phyloP scores from a whole-genome alignment of 2,329 filamentous ascomycete genomes.

The Alternaria rosae region DNA sequence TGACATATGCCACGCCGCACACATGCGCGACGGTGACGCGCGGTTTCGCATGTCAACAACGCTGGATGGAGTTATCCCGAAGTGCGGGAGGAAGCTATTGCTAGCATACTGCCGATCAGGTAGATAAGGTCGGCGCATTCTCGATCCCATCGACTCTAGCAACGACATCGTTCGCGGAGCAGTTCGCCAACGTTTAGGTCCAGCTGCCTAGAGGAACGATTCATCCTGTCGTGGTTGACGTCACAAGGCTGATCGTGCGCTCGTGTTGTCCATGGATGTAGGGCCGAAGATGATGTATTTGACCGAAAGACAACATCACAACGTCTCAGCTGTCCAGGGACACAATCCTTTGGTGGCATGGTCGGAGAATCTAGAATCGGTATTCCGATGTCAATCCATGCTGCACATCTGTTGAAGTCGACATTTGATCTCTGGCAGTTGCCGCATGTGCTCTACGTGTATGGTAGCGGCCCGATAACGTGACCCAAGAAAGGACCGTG shows the following conservation, averaged over 20 bases:
- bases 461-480: conserved; percentile 2
- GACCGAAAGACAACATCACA: conserved; percentile 4
- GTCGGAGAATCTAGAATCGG: conserved; percentile 8
- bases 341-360: neutral
- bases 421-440: neutral
- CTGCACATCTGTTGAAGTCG: neutral
- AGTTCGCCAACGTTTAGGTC: neutral
- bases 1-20: neutral
- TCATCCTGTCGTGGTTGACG: conserved; percentile 4
- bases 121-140: neutral
- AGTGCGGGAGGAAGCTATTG: neutral
- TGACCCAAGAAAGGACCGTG: conserved; percentile 9
- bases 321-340: conserved; percentile 4
- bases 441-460: neutral
- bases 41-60: neutral
- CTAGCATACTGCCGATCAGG: neutral
- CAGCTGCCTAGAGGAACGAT: neutral
- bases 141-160: neutral
- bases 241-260: conserved; percentile 7
- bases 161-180: neutral
- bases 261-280: conserved; percentile 13
- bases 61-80: conserved; percentile 2
- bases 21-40: neutral
- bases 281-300: conserved; percentile 8
- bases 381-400: conserved; percentile 7